Conservation (phyloP, 805 yeast species). For the Saccharomycopsis fermentans region DNA sequence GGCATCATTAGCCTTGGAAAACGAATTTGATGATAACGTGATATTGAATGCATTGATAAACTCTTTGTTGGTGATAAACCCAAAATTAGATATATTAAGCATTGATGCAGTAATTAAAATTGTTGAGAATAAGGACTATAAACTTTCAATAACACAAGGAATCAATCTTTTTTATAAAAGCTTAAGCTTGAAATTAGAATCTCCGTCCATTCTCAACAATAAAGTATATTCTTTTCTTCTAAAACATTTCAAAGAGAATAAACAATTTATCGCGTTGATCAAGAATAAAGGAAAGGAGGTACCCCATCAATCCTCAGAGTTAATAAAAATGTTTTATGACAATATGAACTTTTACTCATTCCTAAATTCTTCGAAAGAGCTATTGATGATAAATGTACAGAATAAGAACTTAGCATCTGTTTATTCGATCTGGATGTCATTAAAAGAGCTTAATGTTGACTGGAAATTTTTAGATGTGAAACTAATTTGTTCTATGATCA, state of each 20-base stretch:
- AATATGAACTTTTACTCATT: neutral
- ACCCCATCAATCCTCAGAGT: neutral
- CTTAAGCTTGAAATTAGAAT: neutral
- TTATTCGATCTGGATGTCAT: slow-evolving; percentile 6
- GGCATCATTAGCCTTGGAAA: neutral
- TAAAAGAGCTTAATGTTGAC: slow-evolving; percentile 2
- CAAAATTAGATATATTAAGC: slow-evolving; percentile 1
- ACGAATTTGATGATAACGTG: neutral
- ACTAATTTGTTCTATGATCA: neutral
- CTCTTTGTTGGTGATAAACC: slow-evolving; percentile 2
- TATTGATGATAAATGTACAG: slow-evolving; percentile 2
- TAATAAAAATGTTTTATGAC: neutral
- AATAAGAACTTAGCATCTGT: slow-evolving; percentile 8
- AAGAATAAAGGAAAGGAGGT: neutral
- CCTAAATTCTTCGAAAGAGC: neutral
- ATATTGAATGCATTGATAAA: slow-evolving; percentile 1
- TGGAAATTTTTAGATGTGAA: neutral
- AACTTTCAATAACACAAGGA: slow-evolving; percentile 1
- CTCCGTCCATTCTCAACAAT: slow-evolving; percentile 4
- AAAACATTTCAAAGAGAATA: neutral
- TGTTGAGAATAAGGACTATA: neutral
- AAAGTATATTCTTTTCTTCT: slow-evolving; percentile 2
- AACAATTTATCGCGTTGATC: neutral
- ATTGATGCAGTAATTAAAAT: slow-evolving; percentile 10
- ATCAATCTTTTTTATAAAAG: slow-evolving; percentile 4